Percentiles rank a stretch among this genome's conserved stretches.
These are phyloP conservation scores for Colletotrichum simmondsii DNA, from an alignment of 2,329 filamentous ascomycete species.

Conservation along the genomic window DNA sequence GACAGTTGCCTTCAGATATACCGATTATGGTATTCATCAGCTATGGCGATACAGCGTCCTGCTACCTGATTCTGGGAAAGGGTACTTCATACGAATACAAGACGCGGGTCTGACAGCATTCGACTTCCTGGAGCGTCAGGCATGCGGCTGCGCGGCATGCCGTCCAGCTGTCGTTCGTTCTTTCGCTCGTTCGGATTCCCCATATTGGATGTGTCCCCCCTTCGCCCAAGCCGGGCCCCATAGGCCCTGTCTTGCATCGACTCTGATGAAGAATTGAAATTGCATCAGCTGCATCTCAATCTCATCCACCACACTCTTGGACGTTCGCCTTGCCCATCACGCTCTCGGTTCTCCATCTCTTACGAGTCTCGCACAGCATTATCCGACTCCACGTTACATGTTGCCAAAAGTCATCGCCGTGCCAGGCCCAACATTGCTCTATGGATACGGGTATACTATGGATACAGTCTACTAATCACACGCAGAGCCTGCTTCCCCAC, in stretches of 20 bases:
- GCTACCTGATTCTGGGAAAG: neutral
- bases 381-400: neutral
- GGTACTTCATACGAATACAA: neutral
- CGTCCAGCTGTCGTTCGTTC: neutral
- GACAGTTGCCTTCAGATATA: neutral
- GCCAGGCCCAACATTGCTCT: neutral
- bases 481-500: neutral
- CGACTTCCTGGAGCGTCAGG: neutral
- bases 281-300: conserved; percentile 22
- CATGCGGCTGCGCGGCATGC: neutral
- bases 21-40: too few relatives aligned
- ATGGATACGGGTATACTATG: neutral
- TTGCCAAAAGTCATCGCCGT: neutral
- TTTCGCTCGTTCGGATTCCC: conserved; percentile 6
- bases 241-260: conserved; percentile 5
- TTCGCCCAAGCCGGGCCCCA: neutral
- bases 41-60: neutral
- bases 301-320: conserved; percentile 7
- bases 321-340: conserved; percentile 6
- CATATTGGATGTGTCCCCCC: neutral
- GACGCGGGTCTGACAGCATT: neutral
- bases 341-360: conserved; percentile 18
- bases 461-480: neutral
- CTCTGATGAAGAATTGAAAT: conserved; percentile 25
- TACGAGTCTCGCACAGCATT: neutral